These are phyloP conservation scores for Vitis rotundifolia DNA, from an alignment of 164 flowering plant species.

Conservation along the genomic window DNA sequence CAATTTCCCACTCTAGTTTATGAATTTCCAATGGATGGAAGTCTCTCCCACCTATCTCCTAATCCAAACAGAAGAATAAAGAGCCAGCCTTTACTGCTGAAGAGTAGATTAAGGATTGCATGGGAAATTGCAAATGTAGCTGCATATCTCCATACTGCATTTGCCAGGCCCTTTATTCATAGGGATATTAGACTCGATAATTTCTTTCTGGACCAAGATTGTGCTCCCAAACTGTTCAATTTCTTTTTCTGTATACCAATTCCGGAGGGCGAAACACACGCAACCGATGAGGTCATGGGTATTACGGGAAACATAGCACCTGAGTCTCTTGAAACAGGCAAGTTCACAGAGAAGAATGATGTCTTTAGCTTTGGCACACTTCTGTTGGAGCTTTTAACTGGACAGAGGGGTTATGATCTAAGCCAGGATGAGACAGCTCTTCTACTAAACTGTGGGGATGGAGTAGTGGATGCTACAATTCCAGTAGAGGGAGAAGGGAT, in stretches of 20 bases:
- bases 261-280: not conserved
- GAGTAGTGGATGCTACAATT: too few species aligned
- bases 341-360: not conserved
- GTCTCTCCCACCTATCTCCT: not conserved
- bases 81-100: not conserved
- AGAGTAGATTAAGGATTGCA: not conserved
- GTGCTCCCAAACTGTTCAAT: not conserved
- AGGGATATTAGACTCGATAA: not conserved
- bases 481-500: too few species aligned
- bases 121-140: not conserved
- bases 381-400: not conserved
- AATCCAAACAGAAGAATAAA: not conserved
- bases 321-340: not conserved
- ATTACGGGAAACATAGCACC: not conserved
- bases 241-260: not conserved
- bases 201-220: not conserved
- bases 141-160: slow-evolving; percentile 2
- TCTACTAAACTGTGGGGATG: too few species aligned
- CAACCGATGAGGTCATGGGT: not conserved
- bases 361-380: not conserved
- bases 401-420: not conserved
- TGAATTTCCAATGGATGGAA: not conserved
- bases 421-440: too few species aligned
- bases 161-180: not conserved
- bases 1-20: not conserved